A percentile compares a stretch with the other conserved stretches of the same genome.
These are phyloP conservation scores for Trichoderma orchidacearum DNA, from an alignment of 495 filamentous ascomycete species.

Conservation along the genomic window DNA sequence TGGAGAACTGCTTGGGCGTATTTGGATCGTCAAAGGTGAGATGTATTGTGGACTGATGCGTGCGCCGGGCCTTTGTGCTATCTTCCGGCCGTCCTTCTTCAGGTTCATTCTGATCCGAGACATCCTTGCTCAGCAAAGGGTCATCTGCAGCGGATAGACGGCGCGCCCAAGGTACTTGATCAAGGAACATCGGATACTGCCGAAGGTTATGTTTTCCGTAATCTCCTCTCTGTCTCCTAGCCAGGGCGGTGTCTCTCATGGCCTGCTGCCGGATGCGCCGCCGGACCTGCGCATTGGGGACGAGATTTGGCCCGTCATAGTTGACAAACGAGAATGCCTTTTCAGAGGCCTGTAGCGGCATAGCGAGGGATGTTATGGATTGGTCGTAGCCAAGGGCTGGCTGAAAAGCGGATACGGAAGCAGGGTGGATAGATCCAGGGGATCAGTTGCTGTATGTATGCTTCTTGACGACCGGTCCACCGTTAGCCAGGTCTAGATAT, in stretches of 20 bases:
- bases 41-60: too few species aligned
- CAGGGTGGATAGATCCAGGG: neutral
- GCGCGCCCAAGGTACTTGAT: too few species aligned
- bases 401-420: neutral
- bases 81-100: too few species aligned
- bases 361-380: too few species aligned
- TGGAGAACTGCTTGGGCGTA: neutral
- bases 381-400: too few species aligned
- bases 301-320: constrained; percentile 11
- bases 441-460: neutral
- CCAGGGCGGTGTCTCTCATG: constrained; percentile 19
- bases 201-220: constrained; percentile 17
- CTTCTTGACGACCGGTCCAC: neutral
- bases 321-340: constrained; percentile 13
- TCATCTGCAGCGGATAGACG: neutral
- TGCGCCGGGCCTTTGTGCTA: too few species aligned
- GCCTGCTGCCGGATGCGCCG: constrained; percentile 21
- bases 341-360: neutral
- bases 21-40: neutral
- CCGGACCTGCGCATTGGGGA: constrained; percentile 11
- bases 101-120: neutral
- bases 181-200: constrained; percentile 13
- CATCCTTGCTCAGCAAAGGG: neutral
- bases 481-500: neutral
- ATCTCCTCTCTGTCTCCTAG: constrained; percentile 11